Evolutionary conservation across 495 filamentous ascomycete genomes (phyloP).

Genomic region (Lasiosphaeriaceae sp.): DNA sequence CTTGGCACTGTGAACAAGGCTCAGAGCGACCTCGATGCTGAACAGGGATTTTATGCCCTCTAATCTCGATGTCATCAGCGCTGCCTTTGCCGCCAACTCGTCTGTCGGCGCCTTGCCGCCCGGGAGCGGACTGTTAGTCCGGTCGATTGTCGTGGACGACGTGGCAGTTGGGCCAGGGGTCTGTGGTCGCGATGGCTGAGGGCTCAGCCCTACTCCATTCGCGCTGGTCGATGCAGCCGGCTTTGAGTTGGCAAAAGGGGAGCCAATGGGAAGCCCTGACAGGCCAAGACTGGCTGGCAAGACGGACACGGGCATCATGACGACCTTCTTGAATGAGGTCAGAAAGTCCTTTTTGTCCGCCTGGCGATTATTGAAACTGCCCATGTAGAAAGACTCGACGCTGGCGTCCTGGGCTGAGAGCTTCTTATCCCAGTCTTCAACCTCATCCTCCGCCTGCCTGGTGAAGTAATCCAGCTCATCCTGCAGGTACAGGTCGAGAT

Average conservation of each 20-base stretch:
- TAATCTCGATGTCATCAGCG: constrained; percentile 89
- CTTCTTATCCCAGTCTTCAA: constrained; percentile 84
- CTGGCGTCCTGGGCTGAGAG: constrained; percentile 86
- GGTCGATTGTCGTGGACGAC: constrained; percentile 18
- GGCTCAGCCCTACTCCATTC: constrained; percentile 23
- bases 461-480: constrained; percentile 90
- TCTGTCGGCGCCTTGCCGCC: constrained; percentile 69
- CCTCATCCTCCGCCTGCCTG: constrained; percentile 66
- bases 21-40: constrained; percentile 91
- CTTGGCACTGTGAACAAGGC: constrained; percentile 87
- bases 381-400: constrained; percentile 92
- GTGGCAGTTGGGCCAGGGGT: constrained; percentile 34
- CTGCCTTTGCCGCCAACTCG: constrained; percentile 91
- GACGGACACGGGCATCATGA: constrained; percentile 96
- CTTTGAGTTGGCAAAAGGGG: constrained; percentile 41
- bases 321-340: constrained; percentile 95
- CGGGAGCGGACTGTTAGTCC: constrained; percentile 45
- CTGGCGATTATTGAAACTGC: constrained; percentile 78
- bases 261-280: constrained; percentile 48
- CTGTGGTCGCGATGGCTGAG: constrained; percentile 43
- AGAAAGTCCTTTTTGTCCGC: constrained; percentile 95
- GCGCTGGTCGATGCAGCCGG: constrained; percentile 25
- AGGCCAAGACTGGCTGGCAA: constrained; percentile 52
- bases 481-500: constrained; percentile 87
- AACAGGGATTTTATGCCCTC: constrained; percentile 93